Conservation (phyloP, 352 stramenopile genomes). For the Phytophthora sp. region DNA sequence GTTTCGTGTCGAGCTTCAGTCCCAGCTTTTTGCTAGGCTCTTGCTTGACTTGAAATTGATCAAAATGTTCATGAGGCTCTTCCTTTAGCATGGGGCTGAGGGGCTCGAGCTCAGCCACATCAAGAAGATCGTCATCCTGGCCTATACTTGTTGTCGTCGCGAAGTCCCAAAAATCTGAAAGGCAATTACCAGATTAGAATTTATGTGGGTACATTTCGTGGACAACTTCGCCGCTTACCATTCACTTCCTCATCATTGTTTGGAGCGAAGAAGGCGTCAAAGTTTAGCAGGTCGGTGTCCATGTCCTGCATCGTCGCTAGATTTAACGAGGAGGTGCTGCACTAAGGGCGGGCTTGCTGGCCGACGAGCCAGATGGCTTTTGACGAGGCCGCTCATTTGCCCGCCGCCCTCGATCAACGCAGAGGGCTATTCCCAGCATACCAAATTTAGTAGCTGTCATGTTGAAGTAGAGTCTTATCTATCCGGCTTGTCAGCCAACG, state of each 20-base stretch:
- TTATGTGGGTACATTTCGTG: background rate
- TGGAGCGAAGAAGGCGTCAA: constrained; percentile 42
- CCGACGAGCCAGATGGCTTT: constrained; percentile 39
- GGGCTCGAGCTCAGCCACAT: constrained; percentile 33
- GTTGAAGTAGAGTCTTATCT: constrained; percentile 39
- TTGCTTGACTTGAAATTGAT: constrained; percentile 27
- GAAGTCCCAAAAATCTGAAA: constrained; percentile 37
- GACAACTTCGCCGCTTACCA: constrained; percentile 27
- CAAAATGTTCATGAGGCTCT: constrained; percentile 17
- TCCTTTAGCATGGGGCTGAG: constrained; percentile 36
- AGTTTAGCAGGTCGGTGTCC: constrained; percentile 44
- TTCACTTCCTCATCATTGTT: constrained; percentile 41
- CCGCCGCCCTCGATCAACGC: constrained; percentile 4
- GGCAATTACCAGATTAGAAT: background rate
- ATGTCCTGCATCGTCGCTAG: constrained; percentile 40
- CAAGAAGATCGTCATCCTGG: constrained; percentile 41
- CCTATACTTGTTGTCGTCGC: constrained; percentile 16
- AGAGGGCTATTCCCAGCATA: constrained; percentile 28
- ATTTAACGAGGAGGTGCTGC: constrained; percentile 12
- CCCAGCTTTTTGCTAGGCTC: constrained; percentile 13
- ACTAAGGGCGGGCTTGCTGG: constrained; percentile 18
- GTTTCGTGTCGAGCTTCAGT: constrained; percentile 32
- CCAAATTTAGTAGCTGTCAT: constrained; percentile 27
- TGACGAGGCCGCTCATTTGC: constrained; percentile 22
- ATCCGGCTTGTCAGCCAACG: background rate